Evolutionary conservation across 108 stramenopile species (phyloP).

Genomic region (Seminavis robusta): DNA sequence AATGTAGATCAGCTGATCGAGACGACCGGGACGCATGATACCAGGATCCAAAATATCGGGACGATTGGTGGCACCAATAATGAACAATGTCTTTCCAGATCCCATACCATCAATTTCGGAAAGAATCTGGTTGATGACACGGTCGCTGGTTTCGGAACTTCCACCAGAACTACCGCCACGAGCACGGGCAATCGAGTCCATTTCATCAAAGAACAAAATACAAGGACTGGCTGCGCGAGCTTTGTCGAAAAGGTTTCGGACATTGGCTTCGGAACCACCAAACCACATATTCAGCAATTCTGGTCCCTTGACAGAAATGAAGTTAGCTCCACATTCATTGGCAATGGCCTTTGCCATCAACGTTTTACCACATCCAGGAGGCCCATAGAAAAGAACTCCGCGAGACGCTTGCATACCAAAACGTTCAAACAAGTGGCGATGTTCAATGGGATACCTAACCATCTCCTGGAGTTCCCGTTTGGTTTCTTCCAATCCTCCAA

Average conservation of each 20-base stretch:
- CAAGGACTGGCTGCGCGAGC: conserved; percentile 87
- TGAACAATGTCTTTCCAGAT: conserved; percentile 89
- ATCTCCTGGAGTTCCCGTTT: conserved; percentile 98
- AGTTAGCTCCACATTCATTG: conserved; percentile 97
- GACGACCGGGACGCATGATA: conserved; percentile 92
- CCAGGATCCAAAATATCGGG: conserved; percentile 93
- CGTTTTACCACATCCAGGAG: conserved; percentile 94
- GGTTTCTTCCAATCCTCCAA: conserved; percentile 98
- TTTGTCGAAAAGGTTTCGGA: conserved; percentile 91
- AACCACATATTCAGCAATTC: conserved; percentile 97
- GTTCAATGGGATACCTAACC: conserved; percentile 97
- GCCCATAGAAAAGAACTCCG: conserved; percentile 95
- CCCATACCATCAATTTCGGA: conserved; percentile 98
- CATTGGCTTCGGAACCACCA: conserved; percentile 97
- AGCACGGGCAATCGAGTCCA: conserved; percentile 94
- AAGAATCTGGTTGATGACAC: conserved; percentile 98
- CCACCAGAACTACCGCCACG: conserved; percentile 83
- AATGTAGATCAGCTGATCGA: conserved; percentile 94
- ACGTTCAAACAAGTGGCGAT: conserved; percentile 89
- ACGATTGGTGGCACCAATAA: conserved; percentile 94
- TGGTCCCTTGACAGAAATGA: conserved; percentile 96
- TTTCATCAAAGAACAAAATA: conserved; percentile 99
- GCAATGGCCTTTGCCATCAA: conserved; percentile 99
- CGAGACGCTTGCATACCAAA: conserved; percentile 92
- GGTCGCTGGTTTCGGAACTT: conserved; percentile 92